Evolutionary conservation across 1,139 yeast genomes (phyloP), one percentile per base, ranked within the genome.

Genomic region (Candida tropicalis): DNA sequence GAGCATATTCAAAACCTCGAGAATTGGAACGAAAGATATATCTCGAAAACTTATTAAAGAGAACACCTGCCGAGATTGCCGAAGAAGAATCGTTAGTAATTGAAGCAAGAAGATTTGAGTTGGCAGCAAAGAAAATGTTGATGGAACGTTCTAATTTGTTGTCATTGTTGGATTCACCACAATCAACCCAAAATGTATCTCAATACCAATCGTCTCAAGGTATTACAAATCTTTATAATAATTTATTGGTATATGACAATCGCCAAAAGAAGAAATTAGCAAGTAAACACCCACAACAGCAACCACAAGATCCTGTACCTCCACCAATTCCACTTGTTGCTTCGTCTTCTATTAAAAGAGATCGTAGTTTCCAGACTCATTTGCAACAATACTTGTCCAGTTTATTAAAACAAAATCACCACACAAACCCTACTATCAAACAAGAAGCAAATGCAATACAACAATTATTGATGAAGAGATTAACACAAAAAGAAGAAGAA

Each of bases 61-160:
- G 99, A 53, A 84, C 95, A 3, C 97, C 99, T 0, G 96, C 97
- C 0, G 99, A 93, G 60, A 88, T 93, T 33, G 98, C 99, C 0
- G 99, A 93, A 63, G 99, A 93, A 62, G 98, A 95, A 62, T 89
- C 96, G 0, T 70, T 93, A 41, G 89, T 93, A 3, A 83, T 91
- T 37, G 99, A 93, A 60, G 95, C 98, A 1, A 80, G 96, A 45
- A 81, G 95, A 52, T 87, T 93, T 50, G 99, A 93, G 58, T 79
- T 91, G 45, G 90, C 96, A 1, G 96, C 98, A 0, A 91, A 89
- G 68, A 86, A 88, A 59, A 87, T 93, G 77, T 76, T 91, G 45
- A 69, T 75, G 40, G 99, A 93, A 62, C 77, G 99, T 54, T 84
- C 90, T 2, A 85, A 88, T 44, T 67, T 95, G 34, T 70, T 93